Evolutionary conservation across 1,139 yeast genomes (phyloP).

Genomic region (Zygoascus sp.): DNA sequence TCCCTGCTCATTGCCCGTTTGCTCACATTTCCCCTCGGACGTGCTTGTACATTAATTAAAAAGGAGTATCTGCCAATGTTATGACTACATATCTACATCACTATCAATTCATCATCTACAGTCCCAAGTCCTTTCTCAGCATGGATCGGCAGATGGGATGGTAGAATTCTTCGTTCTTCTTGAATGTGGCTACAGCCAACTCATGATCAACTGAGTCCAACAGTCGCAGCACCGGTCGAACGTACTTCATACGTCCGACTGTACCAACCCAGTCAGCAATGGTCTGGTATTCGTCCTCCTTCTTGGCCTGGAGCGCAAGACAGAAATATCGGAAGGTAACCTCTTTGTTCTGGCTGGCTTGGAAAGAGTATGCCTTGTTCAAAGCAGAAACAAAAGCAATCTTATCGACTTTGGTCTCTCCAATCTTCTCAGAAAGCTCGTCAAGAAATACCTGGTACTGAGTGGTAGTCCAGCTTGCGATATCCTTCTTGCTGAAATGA

Average conservation of each 20-base stretch:
- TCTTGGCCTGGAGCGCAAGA: slow-evolving; percentile 42
- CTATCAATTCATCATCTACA: slow-evolving; percentile 3
- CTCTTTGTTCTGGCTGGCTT: slow-evolving; percentile 66
- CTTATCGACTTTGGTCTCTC: slow-evolving; percentile 15
- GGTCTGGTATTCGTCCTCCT: slow-evolving; percentile 42
- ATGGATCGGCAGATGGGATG: slow-evolving; percentile 82
- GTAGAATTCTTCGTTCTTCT: slow-evolving; percentile 52
- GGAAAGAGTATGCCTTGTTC: slow-evolving; percentile 42
- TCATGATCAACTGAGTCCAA: slow-evolving; percentile 60
- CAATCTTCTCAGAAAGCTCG: slow-evolving; percentile 43
- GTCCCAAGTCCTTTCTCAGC: slow-evolving; percentile 65
- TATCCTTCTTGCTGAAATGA: slow-evolving; percentile 43
- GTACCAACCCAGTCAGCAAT: slow-evolving; percentile 83
- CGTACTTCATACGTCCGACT: slow-evolving; percentile 93
- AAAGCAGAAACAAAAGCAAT: slow-evolving; percentile 35
- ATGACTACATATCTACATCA: neutral
- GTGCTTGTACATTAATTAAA: too few relatives aligned
- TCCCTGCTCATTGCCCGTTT: too few relatives aligned
- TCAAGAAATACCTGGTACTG: slow-evolving; percentile 80
- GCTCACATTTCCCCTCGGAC: too few relatives aligned
- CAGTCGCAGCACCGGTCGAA: slow-evolving; percentile 74
- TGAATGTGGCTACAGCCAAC: slow-evolving; percentile 63
- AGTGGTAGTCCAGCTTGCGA: slow-evolving; percentile 57
- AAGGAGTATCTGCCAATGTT: neutral
- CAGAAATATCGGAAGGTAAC: slow-evolving; percentile 74